Evolutionary conservation across 768 basidiomycete genomes (phyloP).

Genomic region (Trametes cingulata): DNA sequence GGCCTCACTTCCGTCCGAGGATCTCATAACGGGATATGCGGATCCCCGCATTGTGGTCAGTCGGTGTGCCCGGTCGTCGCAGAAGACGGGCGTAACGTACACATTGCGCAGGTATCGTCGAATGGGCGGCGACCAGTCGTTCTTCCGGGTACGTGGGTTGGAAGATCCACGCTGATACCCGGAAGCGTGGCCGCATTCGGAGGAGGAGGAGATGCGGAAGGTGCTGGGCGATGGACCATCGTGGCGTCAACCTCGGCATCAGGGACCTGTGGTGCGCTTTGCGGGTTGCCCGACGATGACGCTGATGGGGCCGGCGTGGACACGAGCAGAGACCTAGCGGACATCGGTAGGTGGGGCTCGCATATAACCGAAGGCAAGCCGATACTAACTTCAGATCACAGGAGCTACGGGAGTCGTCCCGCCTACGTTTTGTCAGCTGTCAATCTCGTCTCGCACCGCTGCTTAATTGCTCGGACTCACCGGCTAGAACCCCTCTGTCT

Average conservation of each 20-base stretch:
- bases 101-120: conserved; percentile 1
- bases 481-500: no score
- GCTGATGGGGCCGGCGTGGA: not conserved
- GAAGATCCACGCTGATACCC: not conserved
- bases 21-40: not conserved
- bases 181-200: not conserved
- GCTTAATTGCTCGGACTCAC: no score
- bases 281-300: not conserved
- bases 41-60: conserved; percentile 5
- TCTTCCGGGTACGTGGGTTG: no score
- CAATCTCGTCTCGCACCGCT: no score
- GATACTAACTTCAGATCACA: no score
- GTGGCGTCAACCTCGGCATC: not conserved
- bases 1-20: not conserved
- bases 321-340: not conserved
- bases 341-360: not conserved
- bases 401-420: no score
- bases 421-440: no score
- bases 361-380: not conserved
- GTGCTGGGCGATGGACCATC: not conserved
- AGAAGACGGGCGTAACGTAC: conserved; percentile 1
- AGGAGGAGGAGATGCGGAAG: not conserved
- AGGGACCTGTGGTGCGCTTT: not conserved
- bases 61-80: not conserved
- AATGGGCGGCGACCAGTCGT: no score